Evolutionary conservation across 2,329 filamentous ascomycete genomes (phyloP), one percentile per base, ranked within the genome.

Genomic region (Fusarium annulatum): DNA sequence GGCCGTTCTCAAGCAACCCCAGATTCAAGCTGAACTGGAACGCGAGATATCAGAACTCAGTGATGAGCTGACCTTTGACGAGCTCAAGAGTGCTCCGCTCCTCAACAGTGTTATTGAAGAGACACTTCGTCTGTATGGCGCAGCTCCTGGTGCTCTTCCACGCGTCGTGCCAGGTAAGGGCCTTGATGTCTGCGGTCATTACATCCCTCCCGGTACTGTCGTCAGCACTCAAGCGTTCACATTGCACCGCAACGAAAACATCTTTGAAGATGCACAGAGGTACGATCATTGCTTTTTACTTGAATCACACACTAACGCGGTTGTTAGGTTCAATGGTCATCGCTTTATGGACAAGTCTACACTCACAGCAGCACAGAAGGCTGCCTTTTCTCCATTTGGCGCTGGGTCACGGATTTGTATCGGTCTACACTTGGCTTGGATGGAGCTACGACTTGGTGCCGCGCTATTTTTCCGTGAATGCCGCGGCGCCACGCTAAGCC

Each of bases 381-480:
- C 36, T 3, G 41, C 64, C 1, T 34, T 63, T 0, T 58, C 69
- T 1, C 66, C 73, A 1, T 75, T 75, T 9, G 72, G 73, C 0
- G 69, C 61, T 19, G 73, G 73, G 0, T 68, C 73, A 8, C n/a
- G 69, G 6, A 52, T 64, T 3, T 75, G 73, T 1, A 58, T 75
- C 3, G 73, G 73, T 0, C 18, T 73, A 9, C 72, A 75, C 4
- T 36, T 75, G 3, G 73, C 73, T 3, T 67, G 63, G 26, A 75
- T 64, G 48, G 72, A 75, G 18, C 19, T 75, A 0, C 59, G 72
- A 9, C 67, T 73, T 16, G 69, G 57, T 1, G 26, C 63, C 0
- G 72, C 69, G 1, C 18, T 68, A 1, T 73, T 75, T 30, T 75
- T 75, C 9, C 69, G 66, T 4, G 58, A 73, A 4, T 75, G 69